phyloP scores from a whole-genome alignment of 495 filamentous ascomycete genomes.

The Xylaria palmicola region DNA sequence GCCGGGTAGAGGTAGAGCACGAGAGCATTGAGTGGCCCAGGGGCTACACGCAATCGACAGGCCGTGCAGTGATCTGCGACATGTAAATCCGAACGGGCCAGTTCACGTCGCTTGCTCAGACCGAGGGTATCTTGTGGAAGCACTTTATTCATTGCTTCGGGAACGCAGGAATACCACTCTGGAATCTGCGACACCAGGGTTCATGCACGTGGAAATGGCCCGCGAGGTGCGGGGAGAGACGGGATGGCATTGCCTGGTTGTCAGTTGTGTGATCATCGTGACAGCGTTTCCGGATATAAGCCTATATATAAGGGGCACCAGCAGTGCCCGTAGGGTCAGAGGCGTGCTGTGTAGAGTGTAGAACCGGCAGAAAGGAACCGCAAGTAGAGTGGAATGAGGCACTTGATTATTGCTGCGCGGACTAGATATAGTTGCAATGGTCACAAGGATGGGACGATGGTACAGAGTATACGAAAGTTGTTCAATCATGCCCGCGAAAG shows the following conservation, averaged over 20 bases:
- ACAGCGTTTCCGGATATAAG: not conserved
- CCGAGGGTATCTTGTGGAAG: not conserved
- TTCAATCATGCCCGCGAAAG: too few relatives aligned
- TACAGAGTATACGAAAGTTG: too few relatives aligned
- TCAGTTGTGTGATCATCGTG: not conserved
- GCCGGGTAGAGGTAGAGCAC: not conserved
- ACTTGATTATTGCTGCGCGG: too few relatives aligned
- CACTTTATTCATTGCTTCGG: not conserved
- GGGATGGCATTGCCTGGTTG: not conserved
- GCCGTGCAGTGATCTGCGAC: not conserved
- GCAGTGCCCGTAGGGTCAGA: too few relatives aligned
- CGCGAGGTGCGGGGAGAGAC: not conserved
- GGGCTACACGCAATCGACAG: not conserved
- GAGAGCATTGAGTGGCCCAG: not conserved
- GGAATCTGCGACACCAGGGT: not conserved
- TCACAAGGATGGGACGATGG: too few relatives aligned
- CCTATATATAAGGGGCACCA: too few relatives aligned
- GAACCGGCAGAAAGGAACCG: too few relatives aligned
- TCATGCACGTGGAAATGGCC: not conserved
- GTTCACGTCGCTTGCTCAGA: not conserved
- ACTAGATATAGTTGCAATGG: too few relatives aligned
- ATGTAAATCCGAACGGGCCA: too few relatives aligned
- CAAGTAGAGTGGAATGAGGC: too few relatives aligned
- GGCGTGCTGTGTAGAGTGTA: too few relatives aligned
- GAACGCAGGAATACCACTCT: not conserved